Percentiles rank a stretch among this genome's conserved stretches.
phyloP scores from a whole-genome alignment of 805 yeast genomes.

The Schizosaccharomyces lindneri region DNA sequence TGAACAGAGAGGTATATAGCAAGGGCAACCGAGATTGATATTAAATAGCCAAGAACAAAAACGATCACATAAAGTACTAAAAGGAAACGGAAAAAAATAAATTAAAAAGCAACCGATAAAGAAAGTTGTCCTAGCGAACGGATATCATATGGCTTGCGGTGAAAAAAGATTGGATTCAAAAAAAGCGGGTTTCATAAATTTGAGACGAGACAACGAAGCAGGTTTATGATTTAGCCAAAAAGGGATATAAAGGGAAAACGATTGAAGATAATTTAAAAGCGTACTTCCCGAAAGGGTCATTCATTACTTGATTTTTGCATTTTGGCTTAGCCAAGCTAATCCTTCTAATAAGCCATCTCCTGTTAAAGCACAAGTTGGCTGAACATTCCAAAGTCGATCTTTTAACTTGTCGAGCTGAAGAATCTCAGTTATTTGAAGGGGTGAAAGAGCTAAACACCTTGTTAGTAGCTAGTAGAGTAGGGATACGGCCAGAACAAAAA shows the following conservation, averaged over 20 bases:
- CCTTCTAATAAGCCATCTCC: constrained; percentile 83
- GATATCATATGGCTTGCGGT: neutral
- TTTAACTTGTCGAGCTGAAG: constrained; percentile 38
- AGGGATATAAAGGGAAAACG: neutral
- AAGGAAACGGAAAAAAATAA: neutral
- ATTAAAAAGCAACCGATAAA: neutral
- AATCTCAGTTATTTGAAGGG: constrained; percentile 53
- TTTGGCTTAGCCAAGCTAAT: constrained; percentile 13
- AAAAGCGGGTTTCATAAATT: neutral
- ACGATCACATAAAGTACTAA: neutral
- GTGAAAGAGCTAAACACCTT: constrained; percentile 25
- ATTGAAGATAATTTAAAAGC: neutral
- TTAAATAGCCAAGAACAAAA: neutral
- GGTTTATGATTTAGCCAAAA: neutral
- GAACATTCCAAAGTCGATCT: constrained; percentile 69
- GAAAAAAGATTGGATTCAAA: neutral
- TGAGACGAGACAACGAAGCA: neutral
- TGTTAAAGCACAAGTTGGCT: constrained; percentile 70
- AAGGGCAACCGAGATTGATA: neutral
- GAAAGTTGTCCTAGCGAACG: neutral
- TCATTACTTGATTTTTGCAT: neutral
- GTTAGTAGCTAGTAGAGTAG: neutral
- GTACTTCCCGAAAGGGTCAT: neutral
- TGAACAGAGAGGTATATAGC: too few species aligned
- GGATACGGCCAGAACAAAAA: too few species aligned